These are phyloP conservation scores for Neurospora sp. DNA, from an alignment of 495 filamentous ascomycete species.

Conservation along the genomic window DNA sequence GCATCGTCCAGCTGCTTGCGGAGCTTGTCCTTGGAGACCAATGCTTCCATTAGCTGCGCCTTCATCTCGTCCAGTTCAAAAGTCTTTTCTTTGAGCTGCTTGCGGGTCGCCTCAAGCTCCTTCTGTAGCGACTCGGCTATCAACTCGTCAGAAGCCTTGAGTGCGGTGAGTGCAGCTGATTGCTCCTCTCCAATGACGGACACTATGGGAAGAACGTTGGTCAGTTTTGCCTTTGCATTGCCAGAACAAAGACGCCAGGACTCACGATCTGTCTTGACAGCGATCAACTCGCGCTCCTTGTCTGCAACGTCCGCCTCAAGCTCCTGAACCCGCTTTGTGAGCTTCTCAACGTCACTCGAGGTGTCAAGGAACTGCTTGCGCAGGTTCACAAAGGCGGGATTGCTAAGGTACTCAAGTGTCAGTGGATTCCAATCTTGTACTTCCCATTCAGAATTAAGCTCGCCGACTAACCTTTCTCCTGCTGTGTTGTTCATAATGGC, in stretches of 20 bases:
- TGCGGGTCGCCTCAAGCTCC: constrained; percentile 40
- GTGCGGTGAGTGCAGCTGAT: constrained; percentile 34
- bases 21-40: constrained; percentile 45
- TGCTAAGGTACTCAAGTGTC: constrained; percentile 29
- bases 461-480: constrained; percentile 38
- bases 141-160: constrained; percentile 43
- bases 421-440: constrained; percentile 15
- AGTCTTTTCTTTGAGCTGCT: constrained; percentile 26
- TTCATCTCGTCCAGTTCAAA: constrained; percentile 40
- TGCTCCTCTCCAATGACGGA: constrained; percentile 37
- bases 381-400: constrained; percentile 27
- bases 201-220: constrained; percentile 26
- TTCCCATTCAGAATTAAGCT: constrained; percentile 9
- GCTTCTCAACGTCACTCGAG: constrained; percentile 20
- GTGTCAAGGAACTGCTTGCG: constrained; percentile 25
- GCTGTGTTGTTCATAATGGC: constrained; percentile 35
- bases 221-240: background rate
- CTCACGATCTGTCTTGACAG: constrained; percentile 26
- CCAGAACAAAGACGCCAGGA: background rate
- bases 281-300: constrained; percentile 36
- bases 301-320: constrained; percentile 35
- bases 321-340: constrained; percentile 31
- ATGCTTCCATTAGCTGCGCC: constrained; percentile 38
- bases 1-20: constrained; percentile 38
- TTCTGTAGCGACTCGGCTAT: constrained; percentile 40